Percentiles rank a stretch among this genome's conserved stretches.
These are phyloP conservation scores for Hirsutella thompsonii DNA, from an alignment of 2,329 filamentous ascomycete species.

Conservation along the genomic window DNA sequence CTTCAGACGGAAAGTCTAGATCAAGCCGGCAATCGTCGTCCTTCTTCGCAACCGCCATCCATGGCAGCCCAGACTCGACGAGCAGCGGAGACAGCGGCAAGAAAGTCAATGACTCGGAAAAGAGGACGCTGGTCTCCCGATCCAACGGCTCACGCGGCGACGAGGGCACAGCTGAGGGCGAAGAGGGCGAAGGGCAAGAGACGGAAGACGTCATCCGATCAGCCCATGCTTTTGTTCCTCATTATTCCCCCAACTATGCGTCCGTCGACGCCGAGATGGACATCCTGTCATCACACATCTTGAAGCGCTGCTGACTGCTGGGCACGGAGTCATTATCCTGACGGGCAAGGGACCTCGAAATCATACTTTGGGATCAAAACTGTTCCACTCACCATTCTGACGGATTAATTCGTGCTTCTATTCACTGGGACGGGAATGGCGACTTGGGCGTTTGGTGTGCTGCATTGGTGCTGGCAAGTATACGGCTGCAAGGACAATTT, in stretches of 20 bases:
- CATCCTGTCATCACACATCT: slow-evolving; percentile 4
- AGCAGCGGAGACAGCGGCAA: neutral
- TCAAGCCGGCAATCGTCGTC: slow-evolving; percentile 1
- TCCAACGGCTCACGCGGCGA: neutral
- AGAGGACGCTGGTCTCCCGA: neutral
- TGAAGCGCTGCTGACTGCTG: slow-evolving; percentile 1
- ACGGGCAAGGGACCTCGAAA: neutral
- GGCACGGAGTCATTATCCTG: neutral
- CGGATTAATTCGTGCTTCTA: too few species aligned
- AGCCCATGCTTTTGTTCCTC: slow-evolving; percentile 2
- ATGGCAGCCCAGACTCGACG: neutral
- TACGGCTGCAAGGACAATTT: too few species aligned
- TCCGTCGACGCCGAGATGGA: slow-evolving; percentile 5
- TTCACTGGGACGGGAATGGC: too few species aligned
- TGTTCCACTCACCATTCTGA: neutral
- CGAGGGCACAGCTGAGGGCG: neutral
- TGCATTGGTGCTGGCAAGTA: too few species aligned
- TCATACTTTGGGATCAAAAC: neutral
- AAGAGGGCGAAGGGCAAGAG: neutral
- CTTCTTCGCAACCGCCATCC: neutral
- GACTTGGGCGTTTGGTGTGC: too few species aligned
- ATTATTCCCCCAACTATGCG: slow-evolving; percentile 5
- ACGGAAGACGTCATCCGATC: neutral
- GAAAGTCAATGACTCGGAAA: neutral
- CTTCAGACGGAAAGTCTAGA: neutral